Conservation (phyloP, 805 yeast genomes). For the Schwanniomyces occidentalis region DNA sequence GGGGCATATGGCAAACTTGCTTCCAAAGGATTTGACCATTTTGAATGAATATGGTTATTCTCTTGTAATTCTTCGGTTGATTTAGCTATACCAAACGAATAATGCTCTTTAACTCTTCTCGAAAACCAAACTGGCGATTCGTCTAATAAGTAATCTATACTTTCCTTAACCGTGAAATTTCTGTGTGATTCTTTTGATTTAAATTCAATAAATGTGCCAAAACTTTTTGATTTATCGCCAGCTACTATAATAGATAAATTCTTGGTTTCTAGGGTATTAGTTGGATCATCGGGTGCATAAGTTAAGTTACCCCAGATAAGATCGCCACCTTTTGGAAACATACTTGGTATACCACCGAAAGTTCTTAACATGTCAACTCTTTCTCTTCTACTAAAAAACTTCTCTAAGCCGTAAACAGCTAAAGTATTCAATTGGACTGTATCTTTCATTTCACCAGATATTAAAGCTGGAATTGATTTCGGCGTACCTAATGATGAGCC, state of each 20-base stretch:
- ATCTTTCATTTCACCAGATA: slow-evolving; percentile 98
- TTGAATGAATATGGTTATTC: slow-evolving; percentile 71
- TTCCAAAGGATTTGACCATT: slow-evolving; percentile 95
- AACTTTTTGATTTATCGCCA: slow-evolving; percentile 39
- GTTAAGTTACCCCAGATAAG: slow-evolving; percentile 79
- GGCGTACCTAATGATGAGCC: slow-evolving; percentile 95
- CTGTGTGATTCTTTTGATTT: slow-evolving; percentile 30
- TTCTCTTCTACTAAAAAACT: slow-evolving; percentile 87
- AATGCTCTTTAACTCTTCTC: slow-evolving; percentile 63
- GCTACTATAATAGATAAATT: slow-evolving; percentile 14
- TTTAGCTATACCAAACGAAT: slow-evolving; percentile 75
- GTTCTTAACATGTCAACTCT: slow-evolving; percentile 81
- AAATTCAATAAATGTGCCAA: slow-evolving; percentile 76
- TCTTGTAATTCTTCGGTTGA: slow-evolving; percentile 55
- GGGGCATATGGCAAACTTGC: slow-evolving; percentile 93
- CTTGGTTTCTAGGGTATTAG: slow-evolving; percentile 23
- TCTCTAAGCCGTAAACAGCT: slow-evolving; percentile 93
- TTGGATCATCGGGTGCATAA: slow-evolving; percentile 71
- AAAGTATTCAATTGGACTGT: slow-evolving; percentile 90
- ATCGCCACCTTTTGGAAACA: slow-evolving; percentile 96
- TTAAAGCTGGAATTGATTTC: slow-evolving; percentile 83
- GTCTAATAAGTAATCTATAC: slow-evolving; percentile 63
- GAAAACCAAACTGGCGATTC: slow-evolving; percentile 77
- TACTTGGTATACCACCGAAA: slow-evolving; percentile 93
- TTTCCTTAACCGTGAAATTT: slow-evolving; percentile 65